A percentile compares a stretch with the other conserved stretches of the same genome.
These are phyloP conservation scores for Coemansia sp. DNA, from an alignment of 192 early-diverging fungal species.

Conservation along the genomic window DNA sequence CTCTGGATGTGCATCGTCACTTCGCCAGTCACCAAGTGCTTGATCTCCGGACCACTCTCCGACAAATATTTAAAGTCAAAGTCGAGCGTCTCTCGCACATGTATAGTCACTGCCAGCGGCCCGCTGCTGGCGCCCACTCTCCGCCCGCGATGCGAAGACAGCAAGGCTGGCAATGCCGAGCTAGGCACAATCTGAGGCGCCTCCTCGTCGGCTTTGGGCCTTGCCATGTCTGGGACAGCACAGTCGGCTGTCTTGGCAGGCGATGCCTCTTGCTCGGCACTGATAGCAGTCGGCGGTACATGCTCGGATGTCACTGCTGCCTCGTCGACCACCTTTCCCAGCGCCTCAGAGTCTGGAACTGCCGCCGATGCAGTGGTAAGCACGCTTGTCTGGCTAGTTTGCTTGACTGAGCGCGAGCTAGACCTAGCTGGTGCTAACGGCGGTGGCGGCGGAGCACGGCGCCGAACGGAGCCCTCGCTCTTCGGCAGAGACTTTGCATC, in stretches of 20 bases:
- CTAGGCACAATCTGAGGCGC: not conserved
- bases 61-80: constrained; percentile 4
- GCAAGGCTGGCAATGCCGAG: not conserved
- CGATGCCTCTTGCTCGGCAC: not conserved
- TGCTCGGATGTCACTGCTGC: not conserved
- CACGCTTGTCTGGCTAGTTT: constrained; percentile 9
- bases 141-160: constrained; percentile 22
- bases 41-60: not conserved
- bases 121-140: constrained; percentile 21
- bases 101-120: constrained; percentile 30
- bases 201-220: not conserved
- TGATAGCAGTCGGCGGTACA: not conserved
- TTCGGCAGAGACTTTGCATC: constrained; percentile 5
- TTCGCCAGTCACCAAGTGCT: constrained; percentile 35
- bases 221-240: not conserved
- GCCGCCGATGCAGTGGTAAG: not conserved
- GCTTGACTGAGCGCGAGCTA: constrained; percentile 17
- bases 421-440: constrained; percentile 17
- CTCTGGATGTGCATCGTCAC: constrained; percentile 29
- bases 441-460: constrained; percentile 49
- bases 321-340: too few relatives aligned
- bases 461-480: constrained; percentile 34
- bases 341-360: not conserved
- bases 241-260: not conserved
- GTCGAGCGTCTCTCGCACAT: constrained; percentile 43